Base-by-base conservation (phyloP, 2,329 filamentous ascomycete species). In the Cladophialophora yegresii region DNA sequence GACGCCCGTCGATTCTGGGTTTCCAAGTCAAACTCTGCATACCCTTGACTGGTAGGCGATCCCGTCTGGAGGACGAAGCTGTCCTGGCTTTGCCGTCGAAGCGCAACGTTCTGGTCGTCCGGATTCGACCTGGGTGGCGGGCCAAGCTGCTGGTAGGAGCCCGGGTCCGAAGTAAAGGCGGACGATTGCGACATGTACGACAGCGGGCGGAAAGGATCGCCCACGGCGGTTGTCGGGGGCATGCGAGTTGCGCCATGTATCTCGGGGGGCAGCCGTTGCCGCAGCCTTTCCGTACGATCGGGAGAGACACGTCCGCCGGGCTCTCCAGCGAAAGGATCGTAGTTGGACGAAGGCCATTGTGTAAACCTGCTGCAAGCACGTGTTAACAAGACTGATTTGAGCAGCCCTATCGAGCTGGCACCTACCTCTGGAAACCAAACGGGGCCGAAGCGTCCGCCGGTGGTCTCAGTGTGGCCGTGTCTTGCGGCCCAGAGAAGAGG, bases 81-180 rank as follows among this genome's bases (percentile, higher is more conserved):
- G 45, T 70, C 69, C 63, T 71, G 70, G 53, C 70, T 71, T 33
- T 70, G 70, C 61, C 69, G 66, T n/a, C 70, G 65, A 4, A 67
- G 50, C 22, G 65, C 63, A n/a, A 66, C 61, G 4, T 58, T 62
- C 33, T 53, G 40, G 28, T 67, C 65, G n/a, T 70, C 68, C 10
- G 66, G 63, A 30, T 60, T 66, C 12, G 66, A 67, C 54, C 68
- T 66, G 5, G 65, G 62, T 33, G 68, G 57, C 28, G 47, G 60
- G 10, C 56, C 62, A 30, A 61, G 54, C 28, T 58, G 67, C 50
- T 51, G 66, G 53, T 62, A 68, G n/a, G 62, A 60, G 45, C 62
- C 45, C 8, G 64, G n/a, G 30, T 68, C 68, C 28, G 65, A 60
- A 7, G 57, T 57, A 54, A 68, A 68, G 22, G 67, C 58, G 28